Evolutionary conservation across 2,329 filamentous ascomycete species (phyloP), one percentile per base, ranked within the genome.

Genomic region (Lachnellula arida): DNA sequence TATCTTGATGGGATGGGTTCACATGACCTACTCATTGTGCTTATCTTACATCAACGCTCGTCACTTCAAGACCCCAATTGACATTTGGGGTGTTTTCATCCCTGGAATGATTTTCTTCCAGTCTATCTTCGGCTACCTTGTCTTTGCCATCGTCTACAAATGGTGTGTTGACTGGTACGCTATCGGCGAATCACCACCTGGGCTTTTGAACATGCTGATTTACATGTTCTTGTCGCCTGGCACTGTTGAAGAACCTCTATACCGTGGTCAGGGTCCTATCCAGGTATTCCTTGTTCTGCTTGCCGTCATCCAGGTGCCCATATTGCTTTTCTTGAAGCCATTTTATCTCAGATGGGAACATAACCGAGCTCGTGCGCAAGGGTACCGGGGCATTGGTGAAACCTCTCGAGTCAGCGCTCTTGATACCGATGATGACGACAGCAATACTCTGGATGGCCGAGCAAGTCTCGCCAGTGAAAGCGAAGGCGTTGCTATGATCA

Each of bases 101-200:
- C 94, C 94, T 6, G 93, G 94, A 51, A 96, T 99, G 93, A 91
- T 99, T 68, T 99, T 99, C 78, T 97, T 99, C 84, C 95, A 99
- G 77, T 86, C 91, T 62, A 99, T 99, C 71, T 99, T 99, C 64
- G 94, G 94, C 51, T 99, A 99, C 71, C 83, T 99, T 17, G 89
- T 96, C 48, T 78, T 97, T 69, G 91, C 89, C 68, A 97, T 99
- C 69, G 76, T 99, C 65, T 97, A 95, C 81, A 99, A 99, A 76
- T 99, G 95, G 94, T 87, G 82, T 9, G 81, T 96, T 39, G 87
- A 99, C 73, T 99, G 94, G 94, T 66, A 74, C 53, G 75, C 76
- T 48, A 80, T 79, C 43, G 84, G 79, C 42, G 71, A 80, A 64
- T 80, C 83, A 60, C 90, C 95, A 1, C 94, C 95, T 2, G 91